These are phyloP conservation scores for Dunaliella primolecta DNA, from an alignment of 139 green algal genomes.

Conservation along the genomic window DNA sequence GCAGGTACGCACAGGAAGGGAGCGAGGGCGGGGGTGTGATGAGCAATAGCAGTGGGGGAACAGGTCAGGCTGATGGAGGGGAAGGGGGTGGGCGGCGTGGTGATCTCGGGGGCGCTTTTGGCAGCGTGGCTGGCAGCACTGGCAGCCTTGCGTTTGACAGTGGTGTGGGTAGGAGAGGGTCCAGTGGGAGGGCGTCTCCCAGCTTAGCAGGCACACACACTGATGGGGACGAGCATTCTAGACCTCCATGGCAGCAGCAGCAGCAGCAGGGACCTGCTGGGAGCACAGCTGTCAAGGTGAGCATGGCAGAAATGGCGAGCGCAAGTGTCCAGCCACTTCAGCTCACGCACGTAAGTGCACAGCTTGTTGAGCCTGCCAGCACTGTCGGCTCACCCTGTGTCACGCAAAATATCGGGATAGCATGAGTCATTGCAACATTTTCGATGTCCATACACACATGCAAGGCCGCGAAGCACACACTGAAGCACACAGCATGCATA, in stretches of 20 bases:
- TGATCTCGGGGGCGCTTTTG: background rate
- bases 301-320: background rate
- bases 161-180: background rate
- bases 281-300: too few species aligned
- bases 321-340: background rate
- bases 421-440: too few species aligned
- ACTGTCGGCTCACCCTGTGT: too few species aligned
- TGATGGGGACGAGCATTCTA: too few species aligned
- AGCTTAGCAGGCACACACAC: too few species aligned
- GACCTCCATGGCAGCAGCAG: too few species aligned
- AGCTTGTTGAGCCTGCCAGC: too few species aligned
- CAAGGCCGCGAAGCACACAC: background rate
- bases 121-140: background rate
- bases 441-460: background rate
- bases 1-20: background rate
- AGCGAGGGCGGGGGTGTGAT: too few species aligned
- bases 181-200: too few species aligned
- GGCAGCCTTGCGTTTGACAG: background rate
- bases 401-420: too few species aligned
- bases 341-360: background rate
- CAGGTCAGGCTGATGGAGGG: background rate
- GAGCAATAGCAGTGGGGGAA: background rate
- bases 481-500: too few species aligned
- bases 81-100: background rate
- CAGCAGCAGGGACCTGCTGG: background rate